Percentiles rank a stretch among this genome's conserved stretches.
These are phyloP conservation scores for Penicillium sumatraense DNA, from an alignment of 2,329 filamentous ascomycete species.

Conservation along the genomic window DNA sequence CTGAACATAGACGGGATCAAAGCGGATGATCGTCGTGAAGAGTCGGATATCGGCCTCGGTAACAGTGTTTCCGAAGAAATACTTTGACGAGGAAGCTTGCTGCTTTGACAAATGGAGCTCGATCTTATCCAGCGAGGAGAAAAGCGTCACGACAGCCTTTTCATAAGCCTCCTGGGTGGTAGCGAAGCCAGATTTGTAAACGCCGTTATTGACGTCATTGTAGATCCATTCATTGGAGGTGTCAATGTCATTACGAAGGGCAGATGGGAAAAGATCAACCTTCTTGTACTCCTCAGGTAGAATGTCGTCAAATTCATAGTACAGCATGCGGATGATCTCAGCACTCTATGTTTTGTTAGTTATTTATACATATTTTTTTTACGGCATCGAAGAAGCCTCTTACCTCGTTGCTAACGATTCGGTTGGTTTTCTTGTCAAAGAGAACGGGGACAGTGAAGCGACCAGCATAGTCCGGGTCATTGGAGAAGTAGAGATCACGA, in stretches of 20 bases:
- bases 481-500: conserved; percentile 78
- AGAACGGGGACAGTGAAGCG: conserved; percentile 88
- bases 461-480: conserved; percentile 72
- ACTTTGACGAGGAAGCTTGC: conserved; percentile 54
- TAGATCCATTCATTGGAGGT: conserved; percentile 81
- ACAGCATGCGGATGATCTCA: conserved; percentile 92
- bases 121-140: conserved; percentile 74
- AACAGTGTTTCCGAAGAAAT: conserved; percentile 73
- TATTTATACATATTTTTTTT: background rate
- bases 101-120: conserved; percentile 69
- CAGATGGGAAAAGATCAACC: conserved; percentile 70
- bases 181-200: conserved; percentile 74
- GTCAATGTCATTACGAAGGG: conserved; percentile 72
- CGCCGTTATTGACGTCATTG: conserved; percentile 59
- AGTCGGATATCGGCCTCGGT: conserved; percentile 84
- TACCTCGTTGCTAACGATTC: conserved; percentile 87
- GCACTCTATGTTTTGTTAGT: conserved; percentile 54
- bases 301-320: conserved; percentile 76
- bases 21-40: conserved; percentile 73
- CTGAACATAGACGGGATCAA: conserved; percentile 81
- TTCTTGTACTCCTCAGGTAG: conserved; percentile 63
- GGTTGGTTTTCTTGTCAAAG: conserved; percentile 70
- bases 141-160: conserved; percentile 71
- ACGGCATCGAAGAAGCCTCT: conserved; percentile 6
- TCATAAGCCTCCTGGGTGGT: conserved; percentile 84